Evolutionary conservation across 2,329 filamentous ascomycete genomes (phyloP).

Genomic region (Cytospora mali): DNA sequence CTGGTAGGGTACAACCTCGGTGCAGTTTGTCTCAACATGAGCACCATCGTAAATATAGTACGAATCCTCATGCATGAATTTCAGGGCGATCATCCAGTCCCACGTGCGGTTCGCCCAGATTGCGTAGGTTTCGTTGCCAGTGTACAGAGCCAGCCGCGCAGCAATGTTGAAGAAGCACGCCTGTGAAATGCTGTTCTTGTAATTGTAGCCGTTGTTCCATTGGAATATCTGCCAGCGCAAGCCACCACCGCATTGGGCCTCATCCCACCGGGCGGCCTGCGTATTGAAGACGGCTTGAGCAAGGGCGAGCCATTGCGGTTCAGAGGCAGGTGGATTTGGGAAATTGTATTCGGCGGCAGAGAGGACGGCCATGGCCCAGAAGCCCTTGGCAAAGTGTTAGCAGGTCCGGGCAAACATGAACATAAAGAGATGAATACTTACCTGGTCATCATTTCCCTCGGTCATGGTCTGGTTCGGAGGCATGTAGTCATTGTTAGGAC

Average conservation of each 20-base stretch:
- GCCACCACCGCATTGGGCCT: slow-evolving; percentile 66
- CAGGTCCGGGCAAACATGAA: too few relatives aligned
- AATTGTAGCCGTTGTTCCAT: slow-evolving; percentile 78
- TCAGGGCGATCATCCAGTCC: slow-evolving; percentile 61
- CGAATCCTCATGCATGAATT: slow-evolving; percentile 56
- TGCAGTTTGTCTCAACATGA: slow-evolving; percentile 60
- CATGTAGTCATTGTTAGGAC: slow-evolving; percentile 72
- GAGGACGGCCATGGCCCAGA: slow-evolving; percentile 71
- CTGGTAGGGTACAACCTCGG: slow-evolving; percentile 60
- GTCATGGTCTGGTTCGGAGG: slow-evolving; percentile 68
- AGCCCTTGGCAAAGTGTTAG: slow-evolving; percentile 43
- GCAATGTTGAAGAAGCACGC: slow-evolving; percentile 53
- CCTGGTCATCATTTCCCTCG: slow-evolving; percentile 70
- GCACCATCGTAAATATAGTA: slow-evolving; percentile 62
- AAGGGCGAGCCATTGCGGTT: slow-evolving; percentile 67
- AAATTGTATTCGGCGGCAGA: slow-evolving; percentile 68
- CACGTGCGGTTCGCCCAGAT: slow-evolving; percentile 74
- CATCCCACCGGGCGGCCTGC: slow-evolving; percentile 72
- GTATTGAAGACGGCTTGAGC: slow-evolving; percentile 78
- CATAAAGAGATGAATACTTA: background rate
- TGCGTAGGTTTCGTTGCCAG: slow-evolving; percentile 71
- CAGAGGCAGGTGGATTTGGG: slow-evolving; percentile 53
- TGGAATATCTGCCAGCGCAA: slow-evolving; percentile 80
- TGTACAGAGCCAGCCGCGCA: slow-evolving; percentile 66
- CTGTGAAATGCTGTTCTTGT: slow-evolving; percentile 43